Percentiles rank a stretch among this genome's conserved stretches.
Evolutionary conservation across 495 filamentous ascomycete species (phyloP).

Genomic region (Glonium stellatum): DNA sequence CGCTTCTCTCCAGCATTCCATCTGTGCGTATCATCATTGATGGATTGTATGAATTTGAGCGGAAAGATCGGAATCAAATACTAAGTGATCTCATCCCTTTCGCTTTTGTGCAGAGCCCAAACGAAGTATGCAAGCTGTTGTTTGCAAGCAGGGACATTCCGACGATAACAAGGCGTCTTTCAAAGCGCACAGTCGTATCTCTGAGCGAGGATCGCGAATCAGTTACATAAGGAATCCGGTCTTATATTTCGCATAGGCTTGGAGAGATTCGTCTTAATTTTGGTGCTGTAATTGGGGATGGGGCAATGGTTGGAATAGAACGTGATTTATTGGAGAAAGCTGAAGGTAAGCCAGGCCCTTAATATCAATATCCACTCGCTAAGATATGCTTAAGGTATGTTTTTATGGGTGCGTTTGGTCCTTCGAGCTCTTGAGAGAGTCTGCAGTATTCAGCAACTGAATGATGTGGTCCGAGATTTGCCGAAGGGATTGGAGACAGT

Average conservation of each 20-base stretch:
- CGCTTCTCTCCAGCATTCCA: not conserved
- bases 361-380: not conserved
- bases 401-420: constrained; percentile 3
- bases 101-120: not conserved
- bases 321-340: not conserved
- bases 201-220: not conserved
- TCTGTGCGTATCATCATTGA: constrained; percentile 9
- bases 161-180: not conserved
- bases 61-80: not conserved
- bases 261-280: too few species aligned
- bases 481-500: too few species aligned
- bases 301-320: too few species aligned
- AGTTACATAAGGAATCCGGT: too few species aligned
- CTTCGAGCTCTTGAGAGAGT: not conserved
- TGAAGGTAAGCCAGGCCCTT: not conserved
- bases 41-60: constrained; percentile 8
- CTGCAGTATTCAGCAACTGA: too few species aligned
- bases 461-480: too few species aligned
- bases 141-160: too few species aligned
- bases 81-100: not conserved
- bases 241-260: too few species aligned
- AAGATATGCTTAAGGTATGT: not conserved
- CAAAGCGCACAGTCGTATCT: not conserved
- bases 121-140: too few species aligned
- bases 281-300: too few species aligned